A percentile compares a stretch with the other conserved stretches of the same genome.
Evolutionary conservation across 805 yeast species (phyloP).

Genomic region (Candida andamanensis): DNA sequence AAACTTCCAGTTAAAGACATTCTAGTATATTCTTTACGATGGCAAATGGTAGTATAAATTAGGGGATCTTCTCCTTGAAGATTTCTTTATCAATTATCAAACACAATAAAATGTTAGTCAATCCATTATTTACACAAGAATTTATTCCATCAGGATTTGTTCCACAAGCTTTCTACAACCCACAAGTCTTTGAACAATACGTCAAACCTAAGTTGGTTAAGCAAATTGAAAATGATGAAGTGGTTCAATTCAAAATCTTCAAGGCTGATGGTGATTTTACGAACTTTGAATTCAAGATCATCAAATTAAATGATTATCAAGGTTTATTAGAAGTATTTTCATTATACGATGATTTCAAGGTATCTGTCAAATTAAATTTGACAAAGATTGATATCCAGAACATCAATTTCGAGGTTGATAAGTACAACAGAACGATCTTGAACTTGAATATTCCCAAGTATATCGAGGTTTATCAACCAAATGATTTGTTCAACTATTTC

Average conservation of each 20-base stretch:
- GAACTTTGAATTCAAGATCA: conserved; percentile 25
- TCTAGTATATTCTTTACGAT: conserved; percentile 4
- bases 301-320: conserved; percentile 27
- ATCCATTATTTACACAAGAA: conserved; percentile 13
- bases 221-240: conserved; percentile 30
- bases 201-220: conserved; percentile 27
- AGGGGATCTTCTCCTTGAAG: neutral
- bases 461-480: conserved; percentile 12
- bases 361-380: conserved; percentile 25
- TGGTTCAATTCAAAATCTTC: conserved; percentile 32
- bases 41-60: conserved; percentile 4
- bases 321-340: conserved; percentile 27
- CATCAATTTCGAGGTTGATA: conserved; percentile 32
- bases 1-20: conserved; percentile 4
- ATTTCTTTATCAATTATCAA: neutral
- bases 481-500: conserved; percentile 9
- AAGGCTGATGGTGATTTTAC: conserved; percentile 30
- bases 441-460: conserved; percentile 35
- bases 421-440: conserved; percentile 23
- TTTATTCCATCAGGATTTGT: too few species aligned
- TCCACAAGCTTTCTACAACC: conserved; percentile 5
- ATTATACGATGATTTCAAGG: conserved; percentile 25
- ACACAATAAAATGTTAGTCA: conserved; percentile 12
- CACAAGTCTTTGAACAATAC: conserved; percentile 6
- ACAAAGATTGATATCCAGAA: conserved; percentile 24